phyloP scores from a whole-genome alignment of 768 basidiomycete species.

The Pholiota microspora region DNA sequence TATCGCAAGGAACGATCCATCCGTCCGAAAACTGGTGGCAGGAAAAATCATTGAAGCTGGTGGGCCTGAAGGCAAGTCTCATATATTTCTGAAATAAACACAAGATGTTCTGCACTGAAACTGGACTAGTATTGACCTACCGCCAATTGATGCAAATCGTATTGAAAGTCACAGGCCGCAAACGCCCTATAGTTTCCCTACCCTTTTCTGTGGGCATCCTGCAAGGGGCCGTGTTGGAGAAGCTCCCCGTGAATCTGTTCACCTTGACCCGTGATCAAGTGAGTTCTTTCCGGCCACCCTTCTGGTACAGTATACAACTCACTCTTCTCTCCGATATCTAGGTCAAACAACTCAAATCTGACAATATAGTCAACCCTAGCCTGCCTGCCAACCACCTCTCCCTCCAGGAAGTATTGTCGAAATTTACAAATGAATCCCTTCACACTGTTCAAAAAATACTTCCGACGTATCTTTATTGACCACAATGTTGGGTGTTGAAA shows the following conservation, averaged over 20 bases:
- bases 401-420: slow-evolving; percentile 37
- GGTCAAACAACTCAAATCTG: slow-evolving; percentile 60
- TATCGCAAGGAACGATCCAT: slow-evolving; percentile 43
- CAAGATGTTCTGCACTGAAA: not conserved
- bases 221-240: slow-evolving; percentile 66
- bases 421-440: slow-evolving; percentile 35
- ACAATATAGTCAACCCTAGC: slow-evolving; percentile 49
- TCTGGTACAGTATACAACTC: not conserved
- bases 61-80: slow-evolving; percentile 32
- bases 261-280: slow-evolving; percentile 74
- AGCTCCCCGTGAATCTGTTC: slow-evolving; percentile 60
- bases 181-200: slow-evolving; percentile 58
- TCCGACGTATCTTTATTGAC: slow-evolving; percentile 48
- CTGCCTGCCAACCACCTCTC: slow-evolving; percentile 26
- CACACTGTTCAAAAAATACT: slow-evolving; percentile 51
- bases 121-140: slow-evolving; percentile 60
- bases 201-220: slow-evolving; percentile 61
- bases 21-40: slow-evolving; percentile 40
- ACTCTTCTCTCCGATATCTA: slow-evolving; percentile 19
- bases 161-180: slow-evolving; percentile 48
- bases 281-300: not conserved
- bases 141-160: slow-evolving; percentile 65
- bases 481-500: too few species aligned
- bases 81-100: not conserved
- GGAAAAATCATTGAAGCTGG: slow-evolving; percentile 50